Evolutionary conservation across 108 stramenopile genomes (phyloP), one percentile per base, ranked within the genome.

Genomic region (Nitzschia putrida): DNA sequence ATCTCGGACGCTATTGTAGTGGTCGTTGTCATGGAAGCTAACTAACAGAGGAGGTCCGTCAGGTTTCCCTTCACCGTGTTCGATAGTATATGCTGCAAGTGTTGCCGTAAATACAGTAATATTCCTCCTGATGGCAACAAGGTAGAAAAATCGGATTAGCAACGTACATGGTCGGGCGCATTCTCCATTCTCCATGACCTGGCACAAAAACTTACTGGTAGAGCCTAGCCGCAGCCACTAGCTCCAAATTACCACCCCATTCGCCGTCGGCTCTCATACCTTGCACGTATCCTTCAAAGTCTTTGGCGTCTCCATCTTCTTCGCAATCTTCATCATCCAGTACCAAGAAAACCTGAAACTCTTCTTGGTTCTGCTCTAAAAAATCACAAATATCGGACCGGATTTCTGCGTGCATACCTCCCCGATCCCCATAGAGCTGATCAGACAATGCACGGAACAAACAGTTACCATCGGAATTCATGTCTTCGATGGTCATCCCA

Each of bases 381-480:
- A 74, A 85, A 59, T 88, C 80, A 67, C 92, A 94, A 39, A 94
- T 68, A 21, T 86, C 86, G 41, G 64, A 24, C 53, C 92, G 73
- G 8, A 94, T 74, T 9, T 69, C 61, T 14, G 61, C 68, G 45
- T 91, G 88, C 37, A 56, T 51, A 29, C 77, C 63, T 5, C 89
- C 89, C 49, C 53, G 60, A 68, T 91, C 89, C 13, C 74, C 59
- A 52, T 74, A 86, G 10, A 94, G 75, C 68, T 94, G 92, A 68
- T 94, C 89, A 16, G 89, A 86, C 2, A 94, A 61, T 2, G 87
- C 80, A 21, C 92, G 88, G 61, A 94, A 94, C n/a, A 94, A 81
- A 64, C 92, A 94, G 61, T 94, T 94, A 10, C 92, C 92, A 65
- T 94, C 92, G 8, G 88, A 54, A 8, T 49, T 22, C 78, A 94